Evolutionary conservation across 2,329 filamentous ascomycete genomes (phyloP), one percentile per base, ranked within the genome.

Genomic region (Diaporthe australafricana): DNA sequence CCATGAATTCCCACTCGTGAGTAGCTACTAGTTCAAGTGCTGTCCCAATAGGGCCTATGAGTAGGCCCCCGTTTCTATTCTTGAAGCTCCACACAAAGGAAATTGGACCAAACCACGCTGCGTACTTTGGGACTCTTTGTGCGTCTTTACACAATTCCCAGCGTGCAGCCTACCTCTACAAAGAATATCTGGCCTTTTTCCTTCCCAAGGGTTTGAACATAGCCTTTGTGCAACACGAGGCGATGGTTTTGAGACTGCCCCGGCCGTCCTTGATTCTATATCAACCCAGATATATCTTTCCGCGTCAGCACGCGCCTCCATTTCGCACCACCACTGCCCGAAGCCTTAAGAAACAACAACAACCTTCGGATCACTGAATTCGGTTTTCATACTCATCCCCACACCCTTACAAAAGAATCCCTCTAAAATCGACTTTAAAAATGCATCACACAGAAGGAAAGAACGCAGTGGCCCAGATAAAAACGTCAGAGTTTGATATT

Each of bases 381-480:
- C 12, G 0, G 32, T 5, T 14, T 12, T 63, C 22, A 5, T 40
- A 40, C 14, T 16, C 1, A 45, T 45, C 3, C 2, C 17, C 5
- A 9, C 14, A 47, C 5, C 12, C 14, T 17, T 17, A 12, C 30
- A 0, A 27, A 1, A 25, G 12, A 25, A 48, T 0, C 6, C 5
- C n/a, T 50, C 17, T 6, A 25, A 4, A 27, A 50, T n/a, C n/a
- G n/a, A n/a, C n/a, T n/a, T 8, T 30, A 38, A 16, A 14, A 2
- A 65, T 38, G 30, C 12, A 38, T 30, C n/a, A 50, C 30, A 25
- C 30, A 17, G 20, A 14, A 1, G 7, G 9, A 9, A 22, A 2
- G 20, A 48, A 14, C 45, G 12, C 45, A 16, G 30, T 38, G 12
- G 30, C 30, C 20, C 48, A 7, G 4, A 50, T 5, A 8, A 6